Evolutionary conservation across 2,329 filamentous ascomycete genomes (phyloP).

Genomic region (Iodosphaeria phyllophila): DNA sequence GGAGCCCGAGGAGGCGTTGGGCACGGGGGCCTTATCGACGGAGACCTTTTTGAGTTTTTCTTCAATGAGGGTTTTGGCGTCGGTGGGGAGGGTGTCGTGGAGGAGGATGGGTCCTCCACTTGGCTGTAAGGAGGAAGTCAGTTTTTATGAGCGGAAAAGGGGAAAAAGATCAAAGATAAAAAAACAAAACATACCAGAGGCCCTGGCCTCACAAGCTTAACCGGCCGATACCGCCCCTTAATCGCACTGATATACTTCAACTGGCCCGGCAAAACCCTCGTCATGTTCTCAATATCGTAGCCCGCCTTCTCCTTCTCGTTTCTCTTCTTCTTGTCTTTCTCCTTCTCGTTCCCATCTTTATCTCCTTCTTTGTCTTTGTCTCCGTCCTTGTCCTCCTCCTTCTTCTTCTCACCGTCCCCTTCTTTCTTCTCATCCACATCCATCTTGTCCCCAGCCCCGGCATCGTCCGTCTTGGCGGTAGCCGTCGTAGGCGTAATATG

Average conservation of each 20-base stretch:
- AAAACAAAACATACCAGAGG: constrained; percentile 35
- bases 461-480: too few species aligned
- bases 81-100: constrained; percentile 60
- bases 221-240: constrained; percentile 77
- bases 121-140: constrained; percentile 31
- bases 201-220: constrained; percentile 31
- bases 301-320: constrained; percentile 90
- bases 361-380: constrained; percentile 11
- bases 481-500: constrained; percentile 59
- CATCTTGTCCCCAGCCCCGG: constrained; percentile 74
- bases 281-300: constrained; percentile 95
- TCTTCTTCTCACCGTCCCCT: constrained; percentile 37
- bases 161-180: background rate
- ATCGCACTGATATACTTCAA: constrained; percentile 93
- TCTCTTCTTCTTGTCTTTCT: constrained; percentile 64
- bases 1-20: too few species aligned
- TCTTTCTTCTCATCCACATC: constrained; percentile 87
- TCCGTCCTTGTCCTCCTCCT: constrained; percentile 36
- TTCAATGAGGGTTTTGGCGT: constrained; percentile 67
- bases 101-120: constrained; percentile 90
- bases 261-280: constrained; percentile 75
- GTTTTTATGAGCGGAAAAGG: constrained; percentile 18
- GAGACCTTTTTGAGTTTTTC: constrained; percentile 77
- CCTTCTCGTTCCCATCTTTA: constrained; percentile 33
- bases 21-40: constrained; percentile 41